Percentiles rank a stretch among this genome's conserved stretches.
phyloP scores from a whole-genome alignment of 768 basidiomycete genomes.

The Suillus cothurnatus region DNA sequence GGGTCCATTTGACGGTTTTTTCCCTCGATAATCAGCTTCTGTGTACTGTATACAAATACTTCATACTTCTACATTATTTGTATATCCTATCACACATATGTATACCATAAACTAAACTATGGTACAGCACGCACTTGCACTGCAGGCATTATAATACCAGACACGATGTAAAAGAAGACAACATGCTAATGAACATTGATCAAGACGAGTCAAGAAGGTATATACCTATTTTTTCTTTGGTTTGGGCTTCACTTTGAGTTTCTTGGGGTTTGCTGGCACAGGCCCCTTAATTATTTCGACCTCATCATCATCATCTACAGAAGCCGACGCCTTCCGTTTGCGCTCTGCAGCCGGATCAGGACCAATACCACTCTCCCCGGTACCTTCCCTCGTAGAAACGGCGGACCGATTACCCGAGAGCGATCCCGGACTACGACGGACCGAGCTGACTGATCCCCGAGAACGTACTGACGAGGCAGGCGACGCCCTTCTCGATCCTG shows the following conservation, averaged over 20 bases:
- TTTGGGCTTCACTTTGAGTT: slow-evolving; percentile 37
- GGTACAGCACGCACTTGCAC: slow-evolving; percentile 2
- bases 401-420: slow-evolving; percentile 42
- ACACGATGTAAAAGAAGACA: neutral
- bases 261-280: slow-evolving; percentile 36
- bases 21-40: slow-evolving; percentile 25
- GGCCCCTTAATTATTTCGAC: slow-evolving; percentile 55
- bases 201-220: neutral
- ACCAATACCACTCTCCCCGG: slow-evolving; percentile 1
- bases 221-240: slow-evolving; percentile 42
- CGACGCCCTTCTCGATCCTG: slow-evolving; percentile 42
- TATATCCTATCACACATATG: slow-evolving; percentile 5
- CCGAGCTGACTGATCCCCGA: slow-evolving; percentile 32
- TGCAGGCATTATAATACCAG: slow-evolving; percentile 8
- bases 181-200: neutral
- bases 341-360: slow-evolving; percentile 5
- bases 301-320: slow-evolving; percentile 51
- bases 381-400: slow-evolving; percentile 50
- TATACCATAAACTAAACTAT: slow-evolving; percentile 3
- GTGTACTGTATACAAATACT: neutral
- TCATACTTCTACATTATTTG: neutral
- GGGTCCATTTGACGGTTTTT: slow-evolving; percentile 52
- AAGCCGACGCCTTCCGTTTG: slow-evolving; percentile 56
- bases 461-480: slow-evolving; percentile 55
- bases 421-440: slow-evolving; percentile 53